Conservation (phyloP, 2,329 filamentous ascomycete species). For the Didymellaceae sp. region DNA sequence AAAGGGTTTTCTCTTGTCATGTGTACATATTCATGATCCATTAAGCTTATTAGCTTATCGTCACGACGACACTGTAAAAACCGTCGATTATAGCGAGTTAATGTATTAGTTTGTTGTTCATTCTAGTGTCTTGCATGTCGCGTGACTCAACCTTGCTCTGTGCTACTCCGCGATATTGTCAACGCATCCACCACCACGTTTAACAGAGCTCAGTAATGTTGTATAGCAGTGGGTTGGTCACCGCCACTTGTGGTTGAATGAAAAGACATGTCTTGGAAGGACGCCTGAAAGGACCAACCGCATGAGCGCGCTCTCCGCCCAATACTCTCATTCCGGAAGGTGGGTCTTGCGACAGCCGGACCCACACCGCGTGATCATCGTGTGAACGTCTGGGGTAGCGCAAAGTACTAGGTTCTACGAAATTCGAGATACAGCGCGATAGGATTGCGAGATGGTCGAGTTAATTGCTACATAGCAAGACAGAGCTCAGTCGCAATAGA, state of each 20-base stretch:
- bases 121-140: not conserved
- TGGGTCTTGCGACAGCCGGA: slow-evolving; percentile 7
- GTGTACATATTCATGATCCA: slow-evolving; percentile 19
- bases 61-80: slow-evolving; percentile 13
- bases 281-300: not conserved
- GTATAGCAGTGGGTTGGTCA: too few species aligned
- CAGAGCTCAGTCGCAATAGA: not conserved
- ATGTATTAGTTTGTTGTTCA: slow-evolving; percentile 1
- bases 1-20: slow-evolving; percentile 8
- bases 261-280: not conserved
- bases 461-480: not conserved
- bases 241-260: not conserved
- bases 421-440: not conserved
- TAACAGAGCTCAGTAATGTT: too few species aligned
- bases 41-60: slow-evolving; percentile 14
- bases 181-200: too few species aligned
- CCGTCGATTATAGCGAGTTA: slow-evolving; percentile 2
- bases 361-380: slow-evolving; percentile 17
- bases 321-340: slow-evolving; percentile 9
- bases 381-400: slow-evolving; percentile 16
- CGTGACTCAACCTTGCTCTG: not conserved
- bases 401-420: not conserved
- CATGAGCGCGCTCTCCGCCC: not conserved
- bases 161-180: too few species aligned
- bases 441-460: too few species aligned